Evolutionary conservation across 2,329 filamentous ascomycete genomes (phyloP).

Genomic region (Macrophomina pseudophaseolina): DNA sequence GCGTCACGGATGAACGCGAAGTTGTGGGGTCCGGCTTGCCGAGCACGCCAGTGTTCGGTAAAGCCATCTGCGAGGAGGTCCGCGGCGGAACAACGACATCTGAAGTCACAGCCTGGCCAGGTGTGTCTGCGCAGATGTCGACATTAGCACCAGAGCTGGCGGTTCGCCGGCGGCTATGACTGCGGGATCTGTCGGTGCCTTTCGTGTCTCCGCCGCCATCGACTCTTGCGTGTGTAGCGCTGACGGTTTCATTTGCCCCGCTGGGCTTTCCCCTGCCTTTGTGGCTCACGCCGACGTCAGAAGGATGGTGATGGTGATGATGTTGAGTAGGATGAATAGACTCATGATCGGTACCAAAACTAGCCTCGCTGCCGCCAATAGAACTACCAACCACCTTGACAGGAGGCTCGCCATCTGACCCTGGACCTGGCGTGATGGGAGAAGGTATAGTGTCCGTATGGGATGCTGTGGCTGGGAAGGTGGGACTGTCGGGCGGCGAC

Average conservation of each 20-base stretch:
- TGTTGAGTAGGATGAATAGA: slow-evolving; percentile 5
- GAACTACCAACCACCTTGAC: slow-evolving; percentile 41
- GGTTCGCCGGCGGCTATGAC: slow-evolving; percentile 41
- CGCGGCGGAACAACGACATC: background rate
- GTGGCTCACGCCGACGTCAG: background rate
- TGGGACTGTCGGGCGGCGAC: slow-evolving; percentile 35
- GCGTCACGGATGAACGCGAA: slow-evolving; percentile 32
- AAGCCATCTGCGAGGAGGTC: background rate
- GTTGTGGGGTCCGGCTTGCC: slow-evolving; percentile 26
- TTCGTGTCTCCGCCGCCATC: background rate
- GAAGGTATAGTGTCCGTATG: slow-evolving; percentile 37
- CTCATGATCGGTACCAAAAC: slow-evolving; percentile 31
- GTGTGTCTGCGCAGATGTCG: slow-evolving; percentile 28
- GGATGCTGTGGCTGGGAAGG: slow-evolving; percentile 15
- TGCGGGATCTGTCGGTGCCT: slow-evolving; percentile 4
- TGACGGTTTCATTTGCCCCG: slow-evolving; percentile 29
- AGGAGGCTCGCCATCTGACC: slow-evolving; percentile 34
- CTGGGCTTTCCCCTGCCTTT: slow-evolving; percentile 14
- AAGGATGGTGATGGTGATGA: slow-evolving; percentile 6
- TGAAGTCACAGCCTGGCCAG: background rate
- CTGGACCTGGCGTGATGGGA: slow-evolving; percentile 42
- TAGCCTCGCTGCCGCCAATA: slow-evolving; percentile 36
- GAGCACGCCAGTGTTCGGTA: background rate
- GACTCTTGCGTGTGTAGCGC: background rate
- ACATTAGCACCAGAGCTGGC: slow-evolving; percentile 41